Evolutionary conservation across 305 asterid genomes (phyloP).

Genomic region (Solanum hybrid): DNA sequence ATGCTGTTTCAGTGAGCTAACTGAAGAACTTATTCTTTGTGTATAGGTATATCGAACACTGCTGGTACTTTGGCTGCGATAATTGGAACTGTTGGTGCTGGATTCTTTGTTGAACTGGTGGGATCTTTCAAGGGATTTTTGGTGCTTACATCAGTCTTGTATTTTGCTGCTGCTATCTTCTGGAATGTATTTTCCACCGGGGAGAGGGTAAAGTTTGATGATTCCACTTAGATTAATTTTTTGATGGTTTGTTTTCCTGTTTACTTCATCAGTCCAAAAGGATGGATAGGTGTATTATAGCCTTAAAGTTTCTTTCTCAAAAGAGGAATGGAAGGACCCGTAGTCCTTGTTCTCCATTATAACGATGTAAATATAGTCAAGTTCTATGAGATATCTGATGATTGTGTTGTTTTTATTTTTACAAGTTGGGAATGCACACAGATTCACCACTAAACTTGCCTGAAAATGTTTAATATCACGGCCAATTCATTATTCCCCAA

Average conservation of each 20-base stretch:
- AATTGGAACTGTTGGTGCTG: slow-evolving; percentile 88
- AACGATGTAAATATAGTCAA: neutral
- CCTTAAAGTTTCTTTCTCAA: neutral
- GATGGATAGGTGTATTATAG: neutral
- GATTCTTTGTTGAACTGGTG: slow-evolving; percentile 72
- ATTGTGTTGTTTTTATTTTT: neutral
- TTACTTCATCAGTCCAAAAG: neutral
- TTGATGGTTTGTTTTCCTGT: neutral
- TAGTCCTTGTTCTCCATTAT: neutral
- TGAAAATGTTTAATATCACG: neutral
- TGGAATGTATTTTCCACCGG: slow-evolving; percentile 68
- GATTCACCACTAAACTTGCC: neutral
- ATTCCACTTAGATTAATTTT: slow-evolving; percentile 20
- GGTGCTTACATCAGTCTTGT: slow-evolving; percentile 66
- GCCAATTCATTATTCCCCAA: neutral
- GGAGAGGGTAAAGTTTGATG: slow-evolving; percentile 71
- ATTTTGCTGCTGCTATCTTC: slow-evolving; percentile 67
- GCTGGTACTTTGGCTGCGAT: slow-evolving; percentile 90
- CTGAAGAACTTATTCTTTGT: neutral
- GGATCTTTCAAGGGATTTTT: slow-evolving; percentile 91
- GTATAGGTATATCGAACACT: slow-evolving; percentile 72
- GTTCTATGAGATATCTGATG: neutral
- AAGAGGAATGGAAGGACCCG: neutral
- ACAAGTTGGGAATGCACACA: neutral
- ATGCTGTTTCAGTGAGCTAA: neutral